A percentile compares a stretch with the other conserved stretches of the same genome.
These are phyloP conservation scores for Inonotus hispidus DNA, from an alignment of 1,284 basidiomycete species.

Conservation along the genomic window DNA sequence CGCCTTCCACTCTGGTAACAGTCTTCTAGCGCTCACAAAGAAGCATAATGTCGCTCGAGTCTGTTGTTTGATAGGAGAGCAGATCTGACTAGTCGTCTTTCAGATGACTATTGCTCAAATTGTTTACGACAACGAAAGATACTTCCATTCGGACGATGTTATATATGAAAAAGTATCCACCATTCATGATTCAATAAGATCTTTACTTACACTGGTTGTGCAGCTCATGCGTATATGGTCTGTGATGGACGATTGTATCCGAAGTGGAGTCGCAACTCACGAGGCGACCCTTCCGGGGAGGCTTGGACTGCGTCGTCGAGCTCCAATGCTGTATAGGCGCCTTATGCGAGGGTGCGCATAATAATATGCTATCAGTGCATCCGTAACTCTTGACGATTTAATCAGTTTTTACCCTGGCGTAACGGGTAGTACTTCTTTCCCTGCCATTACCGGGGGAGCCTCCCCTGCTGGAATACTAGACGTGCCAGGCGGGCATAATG, in stretches of 20 bases:
- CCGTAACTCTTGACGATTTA: not conserved
- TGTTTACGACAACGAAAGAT: constrained; percentile 91
- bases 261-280: constrained; percentile 74
- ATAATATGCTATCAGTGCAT: constrained; percentile 7
- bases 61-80: not conserved
- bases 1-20: constrained; percentile 79
- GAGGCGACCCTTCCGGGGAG: constrained; percentile 83
- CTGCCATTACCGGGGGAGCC: constrained; percentile 43
- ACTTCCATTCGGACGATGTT: constrained; percentile 68
- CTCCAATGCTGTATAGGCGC: constrained; percentile 80
- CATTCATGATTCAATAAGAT: not conserved
- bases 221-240: constrained; percentile 79
- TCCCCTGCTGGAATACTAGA: constrained; percentile 30
- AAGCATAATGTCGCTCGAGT: constrained; percentile 68
- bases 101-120: constrained; percentile 92
- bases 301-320: constrained; percentile 72
- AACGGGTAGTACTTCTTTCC: constrained; percentile 31
- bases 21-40: constrained; percentile 70
- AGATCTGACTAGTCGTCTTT: constrained; percentile 18
- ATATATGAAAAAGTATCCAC: constrained; percentile 63
- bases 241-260: constrained; percentile 94
- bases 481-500: constrained; percentile 34
- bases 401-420: constrained; percentile 69
- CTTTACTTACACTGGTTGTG: constrained; percentile 4
- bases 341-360: constrained; percentile 76